Conservation (phyloP, 164 flowering plant genomes). For the Magnolia changhungtana region DNA sequence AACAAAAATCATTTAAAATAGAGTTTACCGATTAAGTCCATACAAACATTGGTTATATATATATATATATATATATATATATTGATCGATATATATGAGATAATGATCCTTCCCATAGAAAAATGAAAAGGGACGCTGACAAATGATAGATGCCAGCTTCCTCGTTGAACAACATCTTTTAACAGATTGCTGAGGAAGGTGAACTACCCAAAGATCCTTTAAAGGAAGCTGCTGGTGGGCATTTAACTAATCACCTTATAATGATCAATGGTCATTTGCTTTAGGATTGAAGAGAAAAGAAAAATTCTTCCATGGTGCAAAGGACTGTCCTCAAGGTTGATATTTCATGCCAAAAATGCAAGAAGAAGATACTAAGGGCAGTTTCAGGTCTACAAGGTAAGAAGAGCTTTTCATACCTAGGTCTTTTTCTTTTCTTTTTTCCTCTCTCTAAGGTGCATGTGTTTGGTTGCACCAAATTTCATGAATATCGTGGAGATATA, state of each 20-base stretch:
- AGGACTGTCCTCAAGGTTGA: constrained; percentile 66
- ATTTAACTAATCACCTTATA: neutral
- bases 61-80: no score
- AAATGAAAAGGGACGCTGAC: neutral
- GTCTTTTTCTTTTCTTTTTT: neutral
- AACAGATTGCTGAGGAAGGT: constrained; percentile 4
- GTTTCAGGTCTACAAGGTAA: constrained; percentile 51
- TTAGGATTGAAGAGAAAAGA: neutral
- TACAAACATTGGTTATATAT: neutral
- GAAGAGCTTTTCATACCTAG: no score
- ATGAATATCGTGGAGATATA: neutral
- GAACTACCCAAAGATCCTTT: constrained; percentile 24
- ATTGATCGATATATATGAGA: neutral
- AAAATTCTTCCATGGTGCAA: constrained; percentile 36
- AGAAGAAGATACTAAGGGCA: constrained; percentile 53
- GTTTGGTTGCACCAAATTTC: neutral
- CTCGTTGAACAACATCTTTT: constrained; percentile 1
- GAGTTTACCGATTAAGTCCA: neutral
- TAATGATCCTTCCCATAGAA: neutral
- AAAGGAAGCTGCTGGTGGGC: neutral
- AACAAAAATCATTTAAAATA: neutral
- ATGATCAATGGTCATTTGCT: neutral
- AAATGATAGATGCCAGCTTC: constrained; percentile 9
- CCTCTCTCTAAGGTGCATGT: neutral
- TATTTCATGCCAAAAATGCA: constrained; percentile 57